phyloP scores from a whole-genome alignment of 441 rosid genomes.

The Arabidopsis hybrid region DNA sequence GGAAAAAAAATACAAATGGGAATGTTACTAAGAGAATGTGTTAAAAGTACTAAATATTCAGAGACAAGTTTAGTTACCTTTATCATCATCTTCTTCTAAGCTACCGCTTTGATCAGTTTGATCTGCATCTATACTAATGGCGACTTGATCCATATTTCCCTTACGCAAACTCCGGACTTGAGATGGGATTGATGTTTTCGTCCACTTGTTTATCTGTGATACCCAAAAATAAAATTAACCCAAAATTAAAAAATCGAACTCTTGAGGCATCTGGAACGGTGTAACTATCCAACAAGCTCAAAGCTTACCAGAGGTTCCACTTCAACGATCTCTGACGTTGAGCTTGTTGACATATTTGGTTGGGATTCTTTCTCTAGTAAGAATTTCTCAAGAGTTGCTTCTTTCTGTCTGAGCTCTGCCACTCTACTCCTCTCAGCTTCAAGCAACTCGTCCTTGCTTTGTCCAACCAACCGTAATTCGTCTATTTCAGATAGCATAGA shows the following conservation, averaged over 20 bases:
- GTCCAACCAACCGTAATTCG: constrained; percentile 62
- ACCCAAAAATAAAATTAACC: constrained; percentile 9
- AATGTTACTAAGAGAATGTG: constrained; percentile 18
- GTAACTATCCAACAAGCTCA: constrained; percentile 17
- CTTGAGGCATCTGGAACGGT: neutral
- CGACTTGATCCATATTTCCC: constrained; percentile 91
- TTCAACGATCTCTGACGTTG: constrained; percentile 78
- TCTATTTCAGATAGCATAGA: constrained; percentile 69
- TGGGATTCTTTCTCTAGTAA: constrained; percentile 75
- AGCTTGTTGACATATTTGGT: constrained; percentile 60
- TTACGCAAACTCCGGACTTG: constrained; percentile 95
- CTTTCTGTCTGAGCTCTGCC: constrained; percentile 70
- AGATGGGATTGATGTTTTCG: constrained; percentile 65
- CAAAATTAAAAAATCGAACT: neutral
- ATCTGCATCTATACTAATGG: constrained; percentile 83
- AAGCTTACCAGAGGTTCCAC: constrained; percentile 90
- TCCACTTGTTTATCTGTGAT: constrained; percentile 83
- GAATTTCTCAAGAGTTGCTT: constrained; percentile 71
- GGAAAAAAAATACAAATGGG: neutral
- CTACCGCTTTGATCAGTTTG: constrained; percentile 50
- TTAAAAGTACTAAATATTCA: neutral
- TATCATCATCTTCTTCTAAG: constrained; percentile 96
- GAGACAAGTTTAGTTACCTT: constrained; percentile 59
- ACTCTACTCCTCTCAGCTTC: constrained; percentile 81
- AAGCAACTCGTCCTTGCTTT: constrained; percentile 69